Base-by-base conservation (phyloP, 352 stramenopile genomes). In the Lagenidium sp. region DNA sequence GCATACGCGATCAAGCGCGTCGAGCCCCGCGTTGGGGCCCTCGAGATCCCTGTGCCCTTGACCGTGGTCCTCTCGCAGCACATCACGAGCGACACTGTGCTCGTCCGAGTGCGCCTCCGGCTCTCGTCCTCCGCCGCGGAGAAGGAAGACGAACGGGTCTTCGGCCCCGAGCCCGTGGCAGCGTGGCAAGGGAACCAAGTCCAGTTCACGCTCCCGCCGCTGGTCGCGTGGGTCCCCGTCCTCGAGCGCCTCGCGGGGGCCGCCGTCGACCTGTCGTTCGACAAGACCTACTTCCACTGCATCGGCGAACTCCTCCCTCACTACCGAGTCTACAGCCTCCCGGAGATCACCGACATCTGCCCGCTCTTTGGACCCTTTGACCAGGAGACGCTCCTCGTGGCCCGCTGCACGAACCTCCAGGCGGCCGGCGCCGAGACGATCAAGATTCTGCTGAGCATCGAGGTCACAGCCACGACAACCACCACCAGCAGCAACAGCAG, bases 321-420 rank as follows among this genome's bases (percentile, higher is more conserved):
- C 18, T 85, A 80, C 24, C 48, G 41, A 3, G 60, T 82, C 4
- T 85, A 85, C 50, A 82, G 71, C 25, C 68, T 87, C 16, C 72
- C 75, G 2, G 52, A 69, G 10, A 28, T 87, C 5, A 65, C 57
- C n/a, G 75, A 45, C 0, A 63, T 68, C 7, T 49, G 22, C 3
- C 75, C 75, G 6, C 37, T 85, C 2, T 83, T 68, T 32, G 75
- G 71, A 0, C 36, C 60, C 0, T 60, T 57, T 3, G 57, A 82
- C 23, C 60, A 63, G n/a, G 49, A 79, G 18, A 85, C 75, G 4
- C 57, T 52, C 13, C 30, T 85, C 8, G 39, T 77, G 1, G 69
- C 69, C 0, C 54, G 59, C 15, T 73, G 64, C 3, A 53, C 65
- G 1, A 58, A 72, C 39, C 46, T 87, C 21, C 45, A 53, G 32